Percentiles rank a stretch among this genome's conserved stretches.
Evolutionary conservation across 2,329 filamentous ascomycete genomes (phyloP).

Genomic region (Pseudocercospora pini-densiflorae): DNA sequence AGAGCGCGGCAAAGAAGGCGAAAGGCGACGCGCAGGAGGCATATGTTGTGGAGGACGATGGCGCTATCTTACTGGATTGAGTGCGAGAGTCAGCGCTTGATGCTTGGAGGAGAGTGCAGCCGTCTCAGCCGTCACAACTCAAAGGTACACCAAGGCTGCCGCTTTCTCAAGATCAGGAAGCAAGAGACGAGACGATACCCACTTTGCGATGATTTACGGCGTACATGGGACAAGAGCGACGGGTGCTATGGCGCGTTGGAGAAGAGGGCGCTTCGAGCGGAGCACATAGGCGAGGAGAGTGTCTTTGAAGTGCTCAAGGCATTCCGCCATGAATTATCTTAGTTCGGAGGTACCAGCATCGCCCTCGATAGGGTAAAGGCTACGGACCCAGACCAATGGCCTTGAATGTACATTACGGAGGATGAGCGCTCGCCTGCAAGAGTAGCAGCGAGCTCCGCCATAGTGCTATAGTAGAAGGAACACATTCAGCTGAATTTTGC

Average conservation of each 20-base stretch:
- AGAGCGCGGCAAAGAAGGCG: conserved; percentile 31
- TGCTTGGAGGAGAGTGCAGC: neutral
- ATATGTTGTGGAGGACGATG: conserved; percentile 34
- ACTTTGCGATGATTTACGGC: conserved; percentile 2
- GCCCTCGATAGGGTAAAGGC: neutral
- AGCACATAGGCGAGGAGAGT: conserved; percentile 4
- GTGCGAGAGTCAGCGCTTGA: neutral
- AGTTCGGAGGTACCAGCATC: neutral
- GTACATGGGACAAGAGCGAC: neutral
- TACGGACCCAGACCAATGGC: neutral
- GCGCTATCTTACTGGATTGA: conserved; percentile 39
- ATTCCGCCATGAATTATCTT: neutral
- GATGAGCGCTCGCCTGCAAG: neutral
- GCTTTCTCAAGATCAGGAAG: conserved; percentile 11
- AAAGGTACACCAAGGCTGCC: neutral
- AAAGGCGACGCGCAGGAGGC: conserved; percentile 28
- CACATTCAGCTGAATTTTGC: neutral
- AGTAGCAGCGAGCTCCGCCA: too few relatives aligned
- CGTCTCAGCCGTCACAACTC: neutral
- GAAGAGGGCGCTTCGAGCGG: conserved; percentile 7
- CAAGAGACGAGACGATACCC: conserved; percentile 11
- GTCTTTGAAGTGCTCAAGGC: conserved; percentile 24
- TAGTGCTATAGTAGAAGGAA: neutral
- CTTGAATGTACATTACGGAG: neutral
- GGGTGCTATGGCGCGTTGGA: conserved; percentile 3